These are phyloP conservation scores for Cenchrus fungigraminus DNA, from an alignment of 176 grass and related monocot species.

Conservation along the genomic window DNA sequence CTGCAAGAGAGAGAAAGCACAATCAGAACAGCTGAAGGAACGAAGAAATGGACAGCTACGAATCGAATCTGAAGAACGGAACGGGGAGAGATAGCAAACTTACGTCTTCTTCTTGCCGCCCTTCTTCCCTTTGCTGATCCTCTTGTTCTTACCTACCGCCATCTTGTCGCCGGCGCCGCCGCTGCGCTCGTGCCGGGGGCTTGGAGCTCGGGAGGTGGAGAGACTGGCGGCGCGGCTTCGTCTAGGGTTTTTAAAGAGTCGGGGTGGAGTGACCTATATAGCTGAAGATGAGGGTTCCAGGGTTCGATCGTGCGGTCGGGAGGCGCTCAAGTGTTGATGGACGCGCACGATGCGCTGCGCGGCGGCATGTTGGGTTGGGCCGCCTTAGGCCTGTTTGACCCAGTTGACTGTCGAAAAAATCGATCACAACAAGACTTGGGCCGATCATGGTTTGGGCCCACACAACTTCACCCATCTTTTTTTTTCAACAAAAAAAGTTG, in stretches of 20 bases:
- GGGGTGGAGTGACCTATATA: neutral
- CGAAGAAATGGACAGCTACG: neutral
- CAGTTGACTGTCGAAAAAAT: no score
- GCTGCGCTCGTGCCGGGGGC: neutral
- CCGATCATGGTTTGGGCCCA: no score
- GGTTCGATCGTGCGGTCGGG: conserved; percentile 14
- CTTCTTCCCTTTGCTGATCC: conserved; percentile 93
- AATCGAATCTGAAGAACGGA: neutral
- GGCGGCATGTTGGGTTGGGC: neutral
- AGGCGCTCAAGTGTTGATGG: neutral
- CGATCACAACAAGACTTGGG: no score
- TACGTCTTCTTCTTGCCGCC: conserved; percentile 93
- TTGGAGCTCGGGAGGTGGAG: neutral
- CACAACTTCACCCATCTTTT: no score
- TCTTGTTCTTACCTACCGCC: conserved; percentile 88
- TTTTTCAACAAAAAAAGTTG: no score
- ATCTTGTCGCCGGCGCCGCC: conserved; percentile 26
- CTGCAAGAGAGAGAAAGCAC: conserved; percentile 26
- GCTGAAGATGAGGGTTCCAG: neutral
- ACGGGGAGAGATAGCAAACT: neutral
- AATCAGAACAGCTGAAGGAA: neutral
- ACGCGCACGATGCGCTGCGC: conserved; percentile 11
- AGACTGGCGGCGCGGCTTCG: conserved; percentile 32
- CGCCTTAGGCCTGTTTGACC: neutral
- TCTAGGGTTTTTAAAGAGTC: neutral